Base-by-base conservation (phyloP, 495 filamentous ascomycete genomes). In the Penicillium salamii region DNA sequence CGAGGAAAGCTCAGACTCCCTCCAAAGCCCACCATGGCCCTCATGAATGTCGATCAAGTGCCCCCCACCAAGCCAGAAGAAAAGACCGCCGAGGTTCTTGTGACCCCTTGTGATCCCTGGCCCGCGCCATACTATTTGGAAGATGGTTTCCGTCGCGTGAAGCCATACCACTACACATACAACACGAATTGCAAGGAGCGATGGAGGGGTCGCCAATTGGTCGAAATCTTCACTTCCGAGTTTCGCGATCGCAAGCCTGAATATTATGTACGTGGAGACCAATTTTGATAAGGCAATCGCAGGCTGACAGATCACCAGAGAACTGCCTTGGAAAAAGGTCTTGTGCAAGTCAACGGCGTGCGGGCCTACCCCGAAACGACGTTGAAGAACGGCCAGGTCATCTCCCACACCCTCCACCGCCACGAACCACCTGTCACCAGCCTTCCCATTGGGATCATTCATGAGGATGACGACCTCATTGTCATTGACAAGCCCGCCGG, bases 401-500 rank as follows among this genome's bases (percentile, higher is more conserved):
- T 98, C 34, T 90, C 87, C 5, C 93, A 98, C 65, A 97, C 91
- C 5, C 78, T 93, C 45, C 93, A 98, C 65, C 89, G 93, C 29
- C 93, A 98, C 62, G 93, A 98, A 66, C 95, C 93, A 3, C 93
- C 93, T 5, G 87, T 96, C 19, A 89, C 87, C 2, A 82, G 79
- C n/a, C 73, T 86, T 11, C 79, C 87, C 0, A 87, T 97, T 31
- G 80, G 81, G 3, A 82, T 95, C 35, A 81, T 97, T 31, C 86
- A 95, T 64, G 93, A 98, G 68, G 89, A 95, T 57, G 82, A 95
- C 13, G 84, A 89, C 50, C 82, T 97, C 69, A 84, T 97, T 24
- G 91, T 96, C 43, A 95, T 98, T 61, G 90, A 96, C 70, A 98
- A 98, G 69, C 93, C 93, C 1, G 85, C 93, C 17, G 93, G 93